Conservation (phyloP, 192 early-diverging fungal species). For the Cladochytrium replicatum region DNA sequence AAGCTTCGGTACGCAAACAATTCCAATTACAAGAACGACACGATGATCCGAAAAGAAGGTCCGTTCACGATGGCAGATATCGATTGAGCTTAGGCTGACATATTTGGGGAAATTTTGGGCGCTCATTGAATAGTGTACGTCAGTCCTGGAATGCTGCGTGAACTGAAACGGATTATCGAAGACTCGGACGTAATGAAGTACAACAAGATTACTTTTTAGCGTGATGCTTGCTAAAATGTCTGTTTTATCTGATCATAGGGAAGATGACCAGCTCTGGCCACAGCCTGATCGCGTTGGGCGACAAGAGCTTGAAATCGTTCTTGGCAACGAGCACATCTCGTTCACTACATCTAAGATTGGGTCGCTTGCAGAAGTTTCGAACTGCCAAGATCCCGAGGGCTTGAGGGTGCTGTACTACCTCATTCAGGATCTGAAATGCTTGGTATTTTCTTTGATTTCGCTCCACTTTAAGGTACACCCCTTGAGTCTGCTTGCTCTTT, state of each 20-base stretch:
- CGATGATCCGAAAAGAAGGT: conserved; percentile 89
- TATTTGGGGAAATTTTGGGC: not conserved
- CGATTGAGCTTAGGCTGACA: conserved; percentile 1
- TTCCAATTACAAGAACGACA: conserved; percentile 96
- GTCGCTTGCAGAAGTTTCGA: conserved; percentile 81
- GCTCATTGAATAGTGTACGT: conserved; percentile 49
- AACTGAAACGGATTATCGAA: conserved; percentile 78
- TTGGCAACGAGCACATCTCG: conserved; percentile 84
- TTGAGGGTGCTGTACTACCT: conserved; percentile 91
- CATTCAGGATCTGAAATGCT: conserved; percentile 95
- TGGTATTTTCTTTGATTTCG: conserved; percentile 89
- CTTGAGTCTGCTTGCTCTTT: not conserved
- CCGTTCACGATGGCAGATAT: conserved; percentile 11
- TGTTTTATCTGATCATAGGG: conserved; percentile 37
- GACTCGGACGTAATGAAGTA: conserved; percentile 88
- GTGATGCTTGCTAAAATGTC: not conserved
- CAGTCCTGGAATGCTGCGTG: conserved; percentile 67
- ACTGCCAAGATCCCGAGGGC: conserved; percentile 87
- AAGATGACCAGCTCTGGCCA: conserved; percentile 90
- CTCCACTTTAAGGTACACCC: conserved; percentile 96
- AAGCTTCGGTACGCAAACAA: conserved; percentile 93
- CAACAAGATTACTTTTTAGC: not conserved
- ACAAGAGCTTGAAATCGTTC: conserved; percentile 89
- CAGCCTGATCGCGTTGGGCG: conserved; percentile 77
- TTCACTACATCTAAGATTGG: conserved; percentile 87